Evolutionary conservation across 345 rosid genomes (phyloP).

Genomic region (Hirschfeldia incana): DNA sequence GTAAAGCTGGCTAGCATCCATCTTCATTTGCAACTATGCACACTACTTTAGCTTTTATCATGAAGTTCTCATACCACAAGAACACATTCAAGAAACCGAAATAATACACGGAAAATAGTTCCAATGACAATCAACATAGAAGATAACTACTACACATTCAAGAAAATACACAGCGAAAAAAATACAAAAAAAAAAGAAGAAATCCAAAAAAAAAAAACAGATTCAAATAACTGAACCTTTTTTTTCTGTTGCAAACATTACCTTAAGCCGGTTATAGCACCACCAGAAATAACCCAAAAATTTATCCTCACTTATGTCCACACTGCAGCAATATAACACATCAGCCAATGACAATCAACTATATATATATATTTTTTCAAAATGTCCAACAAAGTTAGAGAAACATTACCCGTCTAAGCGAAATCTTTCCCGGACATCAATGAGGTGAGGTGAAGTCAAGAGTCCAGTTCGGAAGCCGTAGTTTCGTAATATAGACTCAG

Average conservation of each 20-base stretch:
- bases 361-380: background rate
- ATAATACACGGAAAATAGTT: too few species aligned
- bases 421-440: slow-evolving; percentile 92
- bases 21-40: slow-evolving; percentile 17
- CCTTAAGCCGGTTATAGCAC: slow-evolving; percentile 93
- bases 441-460: slow-evolving; percentile 96
- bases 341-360: slow-evolving; percentile 10
- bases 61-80: too few species aligned
- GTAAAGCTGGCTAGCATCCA: slow-evolving; percentile 3
- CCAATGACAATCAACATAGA: too few species aligned
- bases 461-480: slow-evolving; percentile 93
- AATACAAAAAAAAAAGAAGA: background rate
- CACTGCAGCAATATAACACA: slow-evolving; percentile 50
- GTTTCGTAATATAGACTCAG: slow-evolving; percentile 82
- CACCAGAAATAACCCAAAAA: slow-evolving; percentile 97
- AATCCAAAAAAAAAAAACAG: too few species aligned
- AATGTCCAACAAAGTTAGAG: background rate
- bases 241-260: slow-evolving; percentile 12
- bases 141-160: background rate
- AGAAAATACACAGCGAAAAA: background rate
- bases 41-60: too few species aligned
- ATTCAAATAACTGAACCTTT: background rate
- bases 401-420: slow-evolving; percentile 76
- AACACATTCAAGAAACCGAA: too few species aligned
- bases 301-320: slow-evolving; percentile 81